Conservation (phyloP, 2,329 filamentous ascomycete species). For the Fusarium tupiense region DNA sequence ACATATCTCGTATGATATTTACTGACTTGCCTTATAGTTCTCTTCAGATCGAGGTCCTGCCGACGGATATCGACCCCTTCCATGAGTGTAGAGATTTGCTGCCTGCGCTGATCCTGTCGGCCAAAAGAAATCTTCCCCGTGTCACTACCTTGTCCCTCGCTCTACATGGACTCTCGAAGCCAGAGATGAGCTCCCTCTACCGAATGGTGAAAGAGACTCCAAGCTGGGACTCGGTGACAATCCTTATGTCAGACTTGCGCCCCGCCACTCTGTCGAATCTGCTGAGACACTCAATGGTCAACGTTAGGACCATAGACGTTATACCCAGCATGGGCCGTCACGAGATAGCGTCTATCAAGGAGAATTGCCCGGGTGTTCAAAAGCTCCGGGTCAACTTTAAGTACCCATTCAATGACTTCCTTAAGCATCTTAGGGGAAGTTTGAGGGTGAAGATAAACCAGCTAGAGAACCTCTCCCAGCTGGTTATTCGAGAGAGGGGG, state of each 20-base stretch:
- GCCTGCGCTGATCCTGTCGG: not conserved
- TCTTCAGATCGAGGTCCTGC: not conserved
- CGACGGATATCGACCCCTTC: not conserved
- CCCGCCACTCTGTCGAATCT: rapidly evolving
- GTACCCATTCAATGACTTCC: rapidly evolving
- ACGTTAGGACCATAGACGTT: not conserved
- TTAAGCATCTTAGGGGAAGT: not conserved
- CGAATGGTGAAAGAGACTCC: not conserved
- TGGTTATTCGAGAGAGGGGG: not conserved
- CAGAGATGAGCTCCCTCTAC: not conserved
- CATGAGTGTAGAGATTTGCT: not conserved
- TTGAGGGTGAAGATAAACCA: not conserved
- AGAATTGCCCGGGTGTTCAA: not conserved
- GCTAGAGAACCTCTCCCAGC: rapidly evolving
- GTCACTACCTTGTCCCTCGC: not conserved
- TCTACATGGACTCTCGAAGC: not conserved
- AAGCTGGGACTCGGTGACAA: not conserved
- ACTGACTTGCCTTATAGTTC: not conserved
- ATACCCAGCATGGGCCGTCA: not conserved
- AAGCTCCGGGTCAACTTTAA: not conserved
- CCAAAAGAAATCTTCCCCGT: rapidly evolving
- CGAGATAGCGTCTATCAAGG: not conserved
- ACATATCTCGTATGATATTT: too few species aligned
- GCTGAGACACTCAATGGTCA: rapidly evolving
- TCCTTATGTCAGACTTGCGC: rapidly evolving